phyloP scores from a whole-genome alignment of 352 stramenopile genomes.

The Phytophthora tubulina region DNA sequence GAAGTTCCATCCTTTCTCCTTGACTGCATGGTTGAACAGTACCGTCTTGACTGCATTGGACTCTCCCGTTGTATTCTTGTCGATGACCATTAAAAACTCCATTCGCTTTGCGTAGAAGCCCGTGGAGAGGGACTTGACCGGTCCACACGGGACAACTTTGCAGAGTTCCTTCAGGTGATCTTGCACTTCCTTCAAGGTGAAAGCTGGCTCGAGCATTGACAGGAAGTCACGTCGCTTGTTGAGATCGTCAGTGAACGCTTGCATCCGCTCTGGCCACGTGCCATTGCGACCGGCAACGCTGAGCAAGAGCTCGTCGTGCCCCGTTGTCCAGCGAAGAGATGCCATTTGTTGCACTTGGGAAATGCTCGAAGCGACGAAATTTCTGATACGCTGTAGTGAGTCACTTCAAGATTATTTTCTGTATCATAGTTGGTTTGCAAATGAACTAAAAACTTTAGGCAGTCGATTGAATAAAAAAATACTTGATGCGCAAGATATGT shows the following conservation, averaged over 20 bases:
- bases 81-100: slow-evolving; percentile 4
- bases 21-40: slow-evolving; percentile 26
- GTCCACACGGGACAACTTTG: background rate
- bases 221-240: slow-evolving; percentile 13
- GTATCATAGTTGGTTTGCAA: too few relatives aligned
- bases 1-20: slow-evolving; percentile 31
- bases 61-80: slow-evolving; percentile 16
- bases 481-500: too few relatives aligned
- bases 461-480: too few relatives aligned
- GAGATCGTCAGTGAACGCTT: slow-evolving; percentile 11
- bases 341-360: slow-evolving; percentile 20
- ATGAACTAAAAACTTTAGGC: too few relatives aligned
- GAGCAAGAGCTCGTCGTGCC: slow-evolving; percentile 23
- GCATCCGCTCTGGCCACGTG: slow-evolving; percentile 14
- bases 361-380: background rate
- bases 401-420: background rate
- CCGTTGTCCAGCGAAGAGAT: slow-evolving; percentile 7
- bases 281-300: slow-evolving; percentile 14
- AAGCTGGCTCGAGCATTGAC: background rate
- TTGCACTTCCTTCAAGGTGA: slow-evolving; percentile 17
- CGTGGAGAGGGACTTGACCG: background rate
- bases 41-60: slow-evolving; percentile 28
- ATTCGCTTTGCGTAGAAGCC: slow-evolving; percentile 14
- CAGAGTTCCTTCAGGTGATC: slow-evolving; percentile 15
- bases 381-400: background rate